phyloP scores from a whole-genome alignment of 192 early-diverging fungal genomes.

The Coemansia furcata region DNA sequence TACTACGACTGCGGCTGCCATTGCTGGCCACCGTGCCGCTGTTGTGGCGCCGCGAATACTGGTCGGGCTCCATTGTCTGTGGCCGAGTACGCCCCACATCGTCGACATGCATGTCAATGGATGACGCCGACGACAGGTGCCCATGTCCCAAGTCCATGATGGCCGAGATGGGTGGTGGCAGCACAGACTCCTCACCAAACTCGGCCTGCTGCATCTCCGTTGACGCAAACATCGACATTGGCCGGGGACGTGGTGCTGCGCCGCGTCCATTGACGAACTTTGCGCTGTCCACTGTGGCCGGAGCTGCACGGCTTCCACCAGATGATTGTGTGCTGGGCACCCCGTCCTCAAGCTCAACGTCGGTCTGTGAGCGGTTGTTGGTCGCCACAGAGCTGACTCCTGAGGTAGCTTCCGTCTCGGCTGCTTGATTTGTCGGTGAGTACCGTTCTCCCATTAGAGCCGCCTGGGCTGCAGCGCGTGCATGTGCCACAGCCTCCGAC shows the following conservation, averaged over 20 bases:
- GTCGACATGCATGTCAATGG: slow-evolving; percentile 24
- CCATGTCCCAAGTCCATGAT: slow-evolving; percentile 39
- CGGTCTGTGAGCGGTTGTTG: slow-evolving; percentile 31
- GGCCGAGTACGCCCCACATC: slow-evolving; percentile 13
- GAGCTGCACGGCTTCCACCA: background rate
- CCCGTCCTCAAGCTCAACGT: slow-evolving; percentile 17
- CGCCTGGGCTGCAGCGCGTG: slow-evolving; percentile 46
- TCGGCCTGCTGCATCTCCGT: slow-evolving; percentile 46
- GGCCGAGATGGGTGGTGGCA: slow-evolving; percentile 43
- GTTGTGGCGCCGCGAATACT: slow-evolving; percentile 9
- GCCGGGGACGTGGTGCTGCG: slow-evolving; percentile 37
- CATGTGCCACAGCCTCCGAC: slow-evolving; percentile 37
- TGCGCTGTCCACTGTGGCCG: background rate
- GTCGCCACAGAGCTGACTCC: slow-evolving; percentile 26
- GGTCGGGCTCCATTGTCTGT: slow-evolving; percentile 25
- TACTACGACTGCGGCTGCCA: slow-evolving; percentile 32
- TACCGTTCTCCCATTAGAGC: slow-evolving; percentile 37
- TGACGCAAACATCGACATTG: slow-evolving; percentile 54
- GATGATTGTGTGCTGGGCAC: slow-evolving; percentile 4
- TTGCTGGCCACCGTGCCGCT: slow-evolving; percentile 9
- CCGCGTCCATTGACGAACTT: background rate
- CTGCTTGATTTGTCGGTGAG: background rate
- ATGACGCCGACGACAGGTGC: slow-evolving; percentile 44
- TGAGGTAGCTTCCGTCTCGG: slow-evolving; percentile 15
- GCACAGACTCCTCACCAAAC: slow-evolving; percentile 13